A percentile compares a stretch with the other conserved stretches of the same genome.
phyloP scores from a whole-genome alignment of 1,284 basidiomycete genomes.

The Ustilago cynodontis region DNA sequence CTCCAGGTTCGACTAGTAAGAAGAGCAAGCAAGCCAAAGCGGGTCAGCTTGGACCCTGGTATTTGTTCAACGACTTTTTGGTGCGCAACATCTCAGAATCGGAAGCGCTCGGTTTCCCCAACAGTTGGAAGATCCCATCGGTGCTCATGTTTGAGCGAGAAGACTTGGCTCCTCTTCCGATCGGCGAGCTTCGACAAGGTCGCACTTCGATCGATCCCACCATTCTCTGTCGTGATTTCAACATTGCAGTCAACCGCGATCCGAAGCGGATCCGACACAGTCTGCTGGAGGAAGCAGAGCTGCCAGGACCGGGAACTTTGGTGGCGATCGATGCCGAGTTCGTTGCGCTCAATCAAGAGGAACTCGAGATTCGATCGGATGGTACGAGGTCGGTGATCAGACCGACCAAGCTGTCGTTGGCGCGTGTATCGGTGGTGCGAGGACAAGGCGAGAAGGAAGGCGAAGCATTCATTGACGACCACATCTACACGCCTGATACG shows the following conservation, averaged over 20 bases:
- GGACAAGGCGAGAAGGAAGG: constrained; percentile 84
- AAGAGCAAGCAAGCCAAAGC: constrained; percentile 39
- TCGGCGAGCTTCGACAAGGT: constrained; percentile 44
- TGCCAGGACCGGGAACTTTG: constrained; percentile 84
- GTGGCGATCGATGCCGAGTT: constrained; percentile 98
- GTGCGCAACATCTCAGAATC: constrained; percentile 85
- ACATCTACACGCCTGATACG: constrained; percentile 92
- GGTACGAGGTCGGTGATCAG: constrained; percentile 92
- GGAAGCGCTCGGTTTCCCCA: constrained; percentile 88
- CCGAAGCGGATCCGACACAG: constrained; percentile 81
- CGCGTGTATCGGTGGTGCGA: constrained; percentile 92
- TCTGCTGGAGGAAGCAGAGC: constrained; percentile 79
- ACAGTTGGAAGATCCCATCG: constrained; percentile 91
- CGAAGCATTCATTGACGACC: constrained; percentile 95
- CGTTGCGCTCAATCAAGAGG: constrained; percentile 94
- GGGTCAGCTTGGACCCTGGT: constrained; percentile 75
- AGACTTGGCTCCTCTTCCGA: constrained; percentile 72
- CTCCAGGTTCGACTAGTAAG: constrained; percentile 15
- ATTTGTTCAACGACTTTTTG: constrained; percentile 96
- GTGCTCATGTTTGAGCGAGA: constrained; percentile 87
- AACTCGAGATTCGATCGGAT: constrained; percentile 92
- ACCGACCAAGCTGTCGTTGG: constrained; percentile 89
- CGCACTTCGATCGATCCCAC: constrained; percentile 45
- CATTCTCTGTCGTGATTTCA: constrained; percentile 87
- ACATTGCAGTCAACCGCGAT: constrained; percentile 78